Percentiles rank a stretch among this genome's conserved stretches.
These are phyloP conservation scores for Eucommia ulmoides DNA, from an alignment of 257 asterid species.

Conservation along the genomic window DNA sequence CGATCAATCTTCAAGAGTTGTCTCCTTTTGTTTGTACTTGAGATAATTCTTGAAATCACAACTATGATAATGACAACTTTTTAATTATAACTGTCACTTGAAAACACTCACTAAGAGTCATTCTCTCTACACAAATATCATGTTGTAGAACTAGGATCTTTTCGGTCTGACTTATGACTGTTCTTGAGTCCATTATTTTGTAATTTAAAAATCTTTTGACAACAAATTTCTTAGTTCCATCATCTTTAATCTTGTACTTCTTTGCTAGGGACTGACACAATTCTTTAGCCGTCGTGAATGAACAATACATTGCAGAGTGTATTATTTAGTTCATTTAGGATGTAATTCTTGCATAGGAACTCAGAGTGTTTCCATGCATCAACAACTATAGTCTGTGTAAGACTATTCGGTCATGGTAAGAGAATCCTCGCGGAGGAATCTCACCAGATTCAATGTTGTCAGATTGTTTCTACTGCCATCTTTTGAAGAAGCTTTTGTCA, in stretches of 20 bases:
- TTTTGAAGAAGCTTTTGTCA: no score
- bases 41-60: neutral
- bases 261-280: neutral
- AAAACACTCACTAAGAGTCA: neutral
- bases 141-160: neutral
- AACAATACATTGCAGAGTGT: neutral
- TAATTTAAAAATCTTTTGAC: neutral
- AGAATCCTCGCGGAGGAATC: no score
- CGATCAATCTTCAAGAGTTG: no score
- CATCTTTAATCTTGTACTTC: neutral
- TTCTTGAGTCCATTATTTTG: neutral
- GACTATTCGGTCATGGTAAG: no score
- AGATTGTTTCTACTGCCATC: no score
- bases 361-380: neutral
- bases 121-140: neutral
- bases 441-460: no score
- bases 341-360: neutral
- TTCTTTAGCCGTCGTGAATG: neutral
- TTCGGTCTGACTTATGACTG: neutral
- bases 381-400: no score
- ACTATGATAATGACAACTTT: neutral
- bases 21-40: neutral
- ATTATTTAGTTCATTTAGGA: no score
- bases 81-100: neutral
- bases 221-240: neutral